Base-by-base conservation (phyloP, 768 basidiomycete genomes). In the Macrolepiota fuliginosa region DNA sequence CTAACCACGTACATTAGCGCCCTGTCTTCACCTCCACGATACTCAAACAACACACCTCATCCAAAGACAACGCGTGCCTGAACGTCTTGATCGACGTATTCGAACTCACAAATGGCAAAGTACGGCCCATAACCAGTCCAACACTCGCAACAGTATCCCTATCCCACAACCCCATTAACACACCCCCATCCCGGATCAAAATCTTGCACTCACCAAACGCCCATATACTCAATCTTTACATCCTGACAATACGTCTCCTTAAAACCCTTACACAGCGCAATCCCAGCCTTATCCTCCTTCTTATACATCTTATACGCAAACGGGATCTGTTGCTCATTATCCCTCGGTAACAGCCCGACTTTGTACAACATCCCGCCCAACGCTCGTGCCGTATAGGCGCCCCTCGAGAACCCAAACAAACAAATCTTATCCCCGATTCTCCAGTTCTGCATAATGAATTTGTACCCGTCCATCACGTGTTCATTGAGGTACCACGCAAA, bases 91-190 rank as follows among this genome's bases (percentile, higher is more conserved):
- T 87, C 11, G 80, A 78, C 22, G 72, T 76, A 67, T 91, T 89
- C 17, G 81, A 78, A 49, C 77, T 77, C 0, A 87, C 85, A 65
- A 91, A 93, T 0, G 92, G 92, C 27, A 93, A 74, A 1, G 76
- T 80, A 9, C 81, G 77, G 2, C 80, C 75, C 73, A 78, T 74
- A n/a, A 93, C 60, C 0, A 89, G 65, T 0, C 92, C 92, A 22
- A 91, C 90, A 56, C 89, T 89, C 7, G 87, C 77, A 2, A 94
- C 91, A 0, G 91, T 94, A 62, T 94, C 91, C 91, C 90, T 85
- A 27, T n/a, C 15, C 49, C 22, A 54, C 45, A 53, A 22, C 32
- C 19, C 10, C 17, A 36, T 32, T 9, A 42, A 49, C 17, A n/a
- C 24, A 29, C 35, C 45, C 25, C 7, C 45, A 39, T n/a, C 51